These are phyloP conservation scores for Neospermospora avenae DNA, from an alignment of 2,329 filamentous ascomycete genomes.

Conservation along the genomic window DNA sequence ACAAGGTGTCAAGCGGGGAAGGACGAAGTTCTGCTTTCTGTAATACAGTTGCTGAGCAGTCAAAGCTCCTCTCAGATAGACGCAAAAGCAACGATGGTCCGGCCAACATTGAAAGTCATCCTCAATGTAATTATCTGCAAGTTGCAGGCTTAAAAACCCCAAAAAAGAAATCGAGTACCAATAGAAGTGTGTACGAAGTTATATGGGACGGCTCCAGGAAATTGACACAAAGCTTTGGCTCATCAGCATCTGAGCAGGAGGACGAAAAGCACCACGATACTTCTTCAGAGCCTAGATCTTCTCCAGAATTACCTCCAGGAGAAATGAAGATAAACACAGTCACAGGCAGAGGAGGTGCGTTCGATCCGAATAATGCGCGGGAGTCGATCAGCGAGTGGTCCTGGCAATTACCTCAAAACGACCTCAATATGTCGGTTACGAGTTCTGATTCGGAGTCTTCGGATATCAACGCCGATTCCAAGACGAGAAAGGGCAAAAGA, in stretches of 20 bases:
- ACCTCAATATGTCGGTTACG: conserved; percentile 10
- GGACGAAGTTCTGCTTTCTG: not conserved
- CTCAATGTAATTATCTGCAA: conserved; percentile 2
- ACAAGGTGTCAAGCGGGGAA: not conserved
- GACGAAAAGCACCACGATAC: conserved; percentile 5
- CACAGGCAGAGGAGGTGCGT: conserved; percentile 15
- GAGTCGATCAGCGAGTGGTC: conserved; percentile 28
- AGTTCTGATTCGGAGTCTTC: conserved; percentile 19
- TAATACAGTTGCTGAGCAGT: not conserved
- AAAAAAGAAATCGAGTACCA: not conserved
- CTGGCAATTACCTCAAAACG: conserved; percentile 10
- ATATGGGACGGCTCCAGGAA: conserved; percentile 24
- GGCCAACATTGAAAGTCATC: not conserved
- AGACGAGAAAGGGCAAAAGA: not conserved
- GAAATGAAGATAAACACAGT: not conserved
- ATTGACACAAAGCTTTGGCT: not conserved
- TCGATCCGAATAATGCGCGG: conserved; percentile 24
- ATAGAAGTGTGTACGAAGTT: conserved; percentile 26
- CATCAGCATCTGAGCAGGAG: conserved; percentile 6
- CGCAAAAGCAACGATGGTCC: not conserved
- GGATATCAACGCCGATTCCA: not conserved
- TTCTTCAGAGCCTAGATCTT: not conserved
- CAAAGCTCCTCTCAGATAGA: not conserved
- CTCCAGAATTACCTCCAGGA: not conserved
- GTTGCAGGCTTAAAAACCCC: not conserved